Base-by-base conservation (phyloP, 2,329 filamentous ascomycete species). In the Colletotrichum sp. region DNA sequence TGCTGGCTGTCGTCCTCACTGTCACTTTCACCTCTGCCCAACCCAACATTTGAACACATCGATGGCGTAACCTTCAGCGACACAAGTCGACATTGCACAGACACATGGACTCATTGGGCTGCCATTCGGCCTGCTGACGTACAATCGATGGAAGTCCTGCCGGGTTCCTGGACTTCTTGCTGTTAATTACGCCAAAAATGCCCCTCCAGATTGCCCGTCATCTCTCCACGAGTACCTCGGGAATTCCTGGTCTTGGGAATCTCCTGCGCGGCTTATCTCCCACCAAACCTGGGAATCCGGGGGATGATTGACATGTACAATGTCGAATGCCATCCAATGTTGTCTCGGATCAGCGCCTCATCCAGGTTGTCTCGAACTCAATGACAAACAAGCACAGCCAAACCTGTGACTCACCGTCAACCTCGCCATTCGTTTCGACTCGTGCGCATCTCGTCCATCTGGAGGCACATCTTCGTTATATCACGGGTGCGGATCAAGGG, bases 11-110 rank as follows among this genome's bases (percentile, higher is more conserved):
- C 18, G 39, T 49, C 67, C 67, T 69, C 65, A 68, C 34, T 32
- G 70, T 74, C 59, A 65, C 59, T 36, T 52, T 24, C 65, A 69
- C 64, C 59, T 73, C 74, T 69, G 65, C 21, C 64, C 32, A 73
- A 52, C 69, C 59, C 32, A 67, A 57, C 44, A 21, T 52, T 52
- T 52, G 44, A 13, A 52, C 34, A 36, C 44, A 65, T 71, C 59
- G 30, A 74, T 69, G 74, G 74, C 70, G 70, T 65, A 65, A 69
- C 44, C 39, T 68, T 44, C 49, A 68, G 65, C 70, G 26, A 59
- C 57, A 59, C 57, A 72, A 67, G 52, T 63, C 69, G 34, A 66
- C 59, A 59, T 65, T 64, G 39, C 64, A 69, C 64, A 68, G 57
- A 64, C 70, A 15, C 59, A 59, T 21, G n/a, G 18, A 15, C 4